Conservation (phyloP, 192 early-diverging fungal genomes). For the Backusella psychrophila region DNA sequence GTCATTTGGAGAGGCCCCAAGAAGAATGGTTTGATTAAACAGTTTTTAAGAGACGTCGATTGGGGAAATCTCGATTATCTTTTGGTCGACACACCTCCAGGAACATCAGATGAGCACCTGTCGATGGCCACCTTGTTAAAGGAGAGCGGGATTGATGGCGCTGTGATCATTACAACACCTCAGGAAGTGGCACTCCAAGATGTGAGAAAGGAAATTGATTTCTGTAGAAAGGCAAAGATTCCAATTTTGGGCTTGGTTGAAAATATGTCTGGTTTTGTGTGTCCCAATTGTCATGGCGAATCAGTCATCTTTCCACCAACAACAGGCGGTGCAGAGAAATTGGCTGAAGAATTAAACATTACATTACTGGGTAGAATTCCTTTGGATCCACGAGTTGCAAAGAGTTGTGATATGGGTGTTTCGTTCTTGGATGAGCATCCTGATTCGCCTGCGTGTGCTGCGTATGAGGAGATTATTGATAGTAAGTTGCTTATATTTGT, state of each 20-base stretch:
- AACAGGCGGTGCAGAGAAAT: slow-evolving; percentile 67
- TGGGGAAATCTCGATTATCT: slow-evolving; percentile 92
- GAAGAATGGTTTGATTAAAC: slow-evolving; percentile 94
- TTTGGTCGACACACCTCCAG: slow-evolving; percentile 95
- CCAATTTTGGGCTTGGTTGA: slow-evolving; percentile 92
- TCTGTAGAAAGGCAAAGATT: slow-evolving; percentile 89
- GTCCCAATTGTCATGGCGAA: slow-evolving; percentile 79
- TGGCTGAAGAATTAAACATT: slow-evolving; percentile 64
- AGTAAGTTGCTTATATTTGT: slow-evolving; percentile 34
- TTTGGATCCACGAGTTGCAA: slow-evolving; percentile 76
- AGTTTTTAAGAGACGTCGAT: slow-evolving; percentile 94
- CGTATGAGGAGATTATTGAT: slow-evolving; percentile 62
- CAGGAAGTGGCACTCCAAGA: slow-evolving; percentile 86
- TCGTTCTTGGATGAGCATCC: slow-evolving; percentile 88
- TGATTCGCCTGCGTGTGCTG: slow-evolving; percentile 81
- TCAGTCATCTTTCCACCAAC: slow-evolving; percentile 76
- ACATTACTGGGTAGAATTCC: slow-evolving; percentile 71
- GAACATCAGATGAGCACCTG: slow-evolving; percentile 97
- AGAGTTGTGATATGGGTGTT: slow-evolving; percentile 83
- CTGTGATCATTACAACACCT: slow-evolving; percentile 93
- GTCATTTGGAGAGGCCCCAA: slow-evolving; percentile 96
- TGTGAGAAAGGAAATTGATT: slow-evolving; percentile 98
- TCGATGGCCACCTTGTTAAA: slow-evolving; percentile 79
- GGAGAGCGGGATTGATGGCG: slow-evolving; percentile 78
- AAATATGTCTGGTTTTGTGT: slow-evolving; percentile 98